Percentiles rank a stretch among this genome's conserved stretches.
Conservation (phyloP, 139 green algal species). For the Spirogloea muscicola region DNA sequence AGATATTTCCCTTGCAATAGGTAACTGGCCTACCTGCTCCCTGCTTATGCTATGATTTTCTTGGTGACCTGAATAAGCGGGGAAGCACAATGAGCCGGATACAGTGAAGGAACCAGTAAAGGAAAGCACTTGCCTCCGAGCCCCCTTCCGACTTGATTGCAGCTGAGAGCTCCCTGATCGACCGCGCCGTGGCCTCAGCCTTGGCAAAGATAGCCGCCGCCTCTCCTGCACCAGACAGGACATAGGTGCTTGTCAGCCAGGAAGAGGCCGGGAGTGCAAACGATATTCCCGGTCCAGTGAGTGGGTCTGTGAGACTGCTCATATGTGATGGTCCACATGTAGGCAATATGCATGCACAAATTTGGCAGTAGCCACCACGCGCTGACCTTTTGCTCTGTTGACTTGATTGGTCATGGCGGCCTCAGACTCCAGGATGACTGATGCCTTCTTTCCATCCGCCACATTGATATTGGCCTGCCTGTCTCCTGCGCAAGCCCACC, state of each 20-base stretch:
- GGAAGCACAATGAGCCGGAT: too few relatives aligned
- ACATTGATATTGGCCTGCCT: constrained; percentile 89
- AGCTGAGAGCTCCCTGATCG: constrained; percentile 60
- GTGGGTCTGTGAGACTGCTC: not conserved
- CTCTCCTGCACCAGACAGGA: constrained; percentile 44
- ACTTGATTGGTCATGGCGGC: constrained; percentile 71
- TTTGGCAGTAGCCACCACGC: not conserved
- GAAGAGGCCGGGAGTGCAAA: not conserved
- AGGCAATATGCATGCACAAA: not conserved
- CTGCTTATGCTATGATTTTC: too few relatives aligned
- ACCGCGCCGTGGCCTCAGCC: constrained; percentile 64
- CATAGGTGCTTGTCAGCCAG: not conserved
- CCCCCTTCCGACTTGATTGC: constrained; percentile 20
- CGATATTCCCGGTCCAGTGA: not conserved
- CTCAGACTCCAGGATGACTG: constrained; percentile 79
- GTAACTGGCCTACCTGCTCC: too few relatives aligned
- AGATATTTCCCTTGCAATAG: too few relatives aligned
- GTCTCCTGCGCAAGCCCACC: constrained; percentile 52
- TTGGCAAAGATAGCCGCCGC: constrained; percentile 61
- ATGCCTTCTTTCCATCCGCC: constrained; percentile 81
- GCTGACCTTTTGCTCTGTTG: constrained; percentile 69
- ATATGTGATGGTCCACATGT: not conserved
- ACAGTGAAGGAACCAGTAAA: too few relatives aligned
- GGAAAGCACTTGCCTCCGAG: not conserved
- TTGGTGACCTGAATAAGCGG: too few relatives aligned